Percentiles rank a stretch among this genome's conserved stretches.
Evolutionary conservation across 306 rosid species (phyloP).

Genomic region (Adenanthera pavonina): DNA sequence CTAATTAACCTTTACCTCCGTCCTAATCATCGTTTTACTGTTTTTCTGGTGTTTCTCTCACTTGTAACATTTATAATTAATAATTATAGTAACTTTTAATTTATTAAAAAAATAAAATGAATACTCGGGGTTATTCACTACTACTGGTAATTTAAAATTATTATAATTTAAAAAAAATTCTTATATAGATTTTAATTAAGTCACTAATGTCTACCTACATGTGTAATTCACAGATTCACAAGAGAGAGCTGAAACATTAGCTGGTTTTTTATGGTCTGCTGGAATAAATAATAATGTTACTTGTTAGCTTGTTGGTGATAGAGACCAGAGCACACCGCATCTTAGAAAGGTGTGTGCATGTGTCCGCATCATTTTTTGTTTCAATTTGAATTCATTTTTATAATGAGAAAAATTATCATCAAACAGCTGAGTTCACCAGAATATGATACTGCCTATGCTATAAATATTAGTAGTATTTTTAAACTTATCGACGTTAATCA

Average conservation of each 20-base stretch:
- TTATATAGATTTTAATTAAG: not conserved
- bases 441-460: not conserved
- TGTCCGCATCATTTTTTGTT: not conserved
- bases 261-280: not conserved
- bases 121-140: too few species aligned
- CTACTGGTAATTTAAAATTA: too few species aligned
- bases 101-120: too few species aligned
- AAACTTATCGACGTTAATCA: too few species aligned
- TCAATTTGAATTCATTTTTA: not conserved
- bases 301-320: not conserved
- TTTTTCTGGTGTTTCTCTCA: not conserved
- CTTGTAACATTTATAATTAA: too few species aligned
- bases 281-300: not conserved
- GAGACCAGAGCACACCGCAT: not conserved
- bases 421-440: not conserved
- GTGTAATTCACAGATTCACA: not conserved
- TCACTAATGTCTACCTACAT: not conserved
- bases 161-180: too few species aligned
- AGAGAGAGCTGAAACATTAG: not conserved
- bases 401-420: not conserved
- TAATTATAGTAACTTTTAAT: too few species aligned
- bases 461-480: too few species aligned
- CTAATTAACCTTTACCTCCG: slow-evolving; percentile 26
- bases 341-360: slow-evolving; percentile 13
- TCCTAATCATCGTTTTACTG: slow-evolving; percentile 14